Percentiles rank a stretch among this genome's conserved stretches.
Conservation (phyloP, 2,329 filamentous ascomycete genomes). For the Claviceps lovelessii region DNA sequence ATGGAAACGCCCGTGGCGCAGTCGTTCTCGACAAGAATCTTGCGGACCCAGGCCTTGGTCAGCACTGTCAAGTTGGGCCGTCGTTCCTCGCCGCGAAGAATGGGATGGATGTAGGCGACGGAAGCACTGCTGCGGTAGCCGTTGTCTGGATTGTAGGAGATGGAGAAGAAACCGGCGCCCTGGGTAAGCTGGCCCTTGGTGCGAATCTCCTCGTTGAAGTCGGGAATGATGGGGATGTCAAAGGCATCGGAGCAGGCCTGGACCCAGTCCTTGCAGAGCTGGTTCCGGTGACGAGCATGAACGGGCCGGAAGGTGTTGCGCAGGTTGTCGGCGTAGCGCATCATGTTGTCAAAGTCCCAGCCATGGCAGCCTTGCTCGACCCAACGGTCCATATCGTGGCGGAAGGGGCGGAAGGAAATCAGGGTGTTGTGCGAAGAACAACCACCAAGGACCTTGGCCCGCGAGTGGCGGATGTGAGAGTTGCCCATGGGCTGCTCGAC, state of each 20-base stretch:
- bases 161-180: conserved; percentile 79
- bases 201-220: conserved; percentile 78
- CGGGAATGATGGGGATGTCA: conserved; percentile 64
- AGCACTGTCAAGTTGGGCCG: conserved; percentile 73
- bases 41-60: conserved; percentile 78
- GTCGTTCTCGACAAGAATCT: conserved; percentile 56
- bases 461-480: conserved; percentile 80
- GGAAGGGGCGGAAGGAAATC: conserved; percentile 83
- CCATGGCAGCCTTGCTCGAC: conserved; percentile 66
- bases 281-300: conserved; percentile 71
- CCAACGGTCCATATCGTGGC: conserved; percentile 79
- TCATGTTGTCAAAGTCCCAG: conserved; percentile 79
- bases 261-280: conserved; percentile 85
- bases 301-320: conserved; percentile 86
- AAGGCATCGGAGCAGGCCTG: conserved; percentile 64
- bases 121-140: conserved; percentile 73
- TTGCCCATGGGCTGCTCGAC: conserved; percentile 86
- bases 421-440: conserved; percentile 91
- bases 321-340: conserved; percentile 65
- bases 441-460: conserved; percentile 81
- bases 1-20: conserved; percentile 62
- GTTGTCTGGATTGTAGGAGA: conserved; percentile 82
- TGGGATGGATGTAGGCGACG: conserved; percentile 86
- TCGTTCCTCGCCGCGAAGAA: conserved; percentile 68
- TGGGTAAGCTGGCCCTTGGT: conserved; percentile 56